Conservation (phyloP, 179 eudicot genomes). For the Drosera spatulata region DNA sequence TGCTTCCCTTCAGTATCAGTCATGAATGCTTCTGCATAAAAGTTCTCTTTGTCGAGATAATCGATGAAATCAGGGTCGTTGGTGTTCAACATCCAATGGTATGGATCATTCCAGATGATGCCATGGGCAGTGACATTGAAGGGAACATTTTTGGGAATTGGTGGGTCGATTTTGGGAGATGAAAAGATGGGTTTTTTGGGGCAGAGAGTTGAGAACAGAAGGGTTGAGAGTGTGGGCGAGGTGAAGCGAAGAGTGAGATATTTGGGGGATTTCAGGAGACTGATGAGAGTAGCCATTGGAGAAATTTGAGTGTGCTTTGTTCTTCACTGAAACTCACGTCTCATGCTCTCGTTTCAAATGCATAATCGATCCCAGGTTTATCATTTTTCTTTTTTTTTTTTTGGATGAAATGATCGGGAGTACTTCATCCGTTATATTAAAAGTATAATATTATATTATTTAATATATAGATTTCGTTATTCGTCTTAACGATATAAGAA, state of each 20-base stretch:
- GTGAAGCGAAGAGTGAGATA: constrained; percentile 9
- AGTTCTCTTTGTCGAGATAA: constrained; percentile 51
- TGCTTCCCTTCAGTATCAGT: constrained; percentile 38
- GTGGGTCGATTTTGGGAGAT: constrained; percentile 25
- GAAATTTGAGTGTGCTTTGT: too few species aligned
- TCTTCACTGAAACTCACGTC: too few species aligned
- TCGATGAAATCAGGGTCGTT: constrained; percentile 64
- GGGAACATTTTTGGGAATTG: constrained; percentile 56
- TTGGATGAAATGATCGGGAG: too few species aligned
- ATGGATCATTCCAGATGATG: constrained; percentile 64
- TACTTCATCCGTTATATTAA: too few species aligned
- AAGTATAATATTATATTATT: too few species aligned
- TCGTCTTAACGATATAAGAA: too few species aligned
- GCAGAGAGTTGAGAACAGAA: constrained; percentile 33
- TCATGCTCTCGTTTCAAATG: too few species aligned
- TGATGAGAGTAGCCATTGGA: constrained; percentile 10
- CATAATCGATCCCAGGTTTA: too few species aligned
- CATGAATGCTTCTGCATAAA: constrained; percentile 67
- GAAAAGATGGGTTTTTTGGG: constrained; percentile 9
- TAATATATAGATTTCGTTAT: too few species aligned
- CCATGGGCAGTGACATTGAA: constrained; percentile 56
- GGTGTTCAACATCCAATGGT: constrained; percentile 84
- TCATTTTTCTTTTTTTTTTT: too few species aligned
- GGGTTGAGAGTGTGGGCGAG: background rate
- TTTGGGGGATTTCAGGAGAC: constrained; percentile 1